phyloP scores from a whole-genome alignment of 306 rosid species.

The Acacia confusa region DNA sequence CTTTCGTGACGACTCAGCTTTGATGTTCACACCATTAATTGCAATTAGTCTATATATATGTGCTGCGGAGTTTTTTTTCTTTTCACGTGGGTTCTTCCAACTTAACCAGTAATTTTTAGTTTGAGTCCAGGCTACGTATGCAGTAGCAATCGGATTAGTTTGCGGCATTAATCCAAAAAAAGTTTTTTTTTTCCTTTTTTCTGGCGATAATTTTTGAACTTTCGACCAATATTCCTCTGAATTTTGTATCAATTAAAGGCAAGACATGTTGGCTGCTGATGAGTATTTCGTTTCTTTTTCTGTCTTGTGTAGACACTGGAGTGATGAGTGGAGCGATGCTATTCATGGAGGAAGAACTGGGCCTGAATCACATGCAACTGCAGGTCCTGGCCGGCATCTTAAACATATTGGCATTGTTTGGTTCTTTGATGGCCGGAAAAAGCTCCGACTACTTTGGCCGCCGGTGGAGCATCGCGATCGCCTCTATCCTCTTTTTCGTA shows the following conservation, averaged over 20 bases:
- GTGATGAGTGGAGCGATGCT: slow-evolving; percentile 95
- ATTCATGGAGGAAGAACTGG: slow-evolving; percentile 75
- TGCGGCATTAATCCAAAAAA: too few relatives aligned
- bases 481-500: slow-evolving; percentile 54
- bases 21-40: too few relatives aligned
- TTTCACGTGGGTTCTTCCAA: too few relatives aligned
- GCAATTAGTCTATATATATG: too few relatives aligned
- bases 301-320: slow-evolving; percentile 45
- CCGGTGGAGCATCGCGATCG: slow-evolving; percentile 62
- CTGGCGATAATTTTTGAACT: too few relatives aligned
- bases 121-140: too few relatives aligned
- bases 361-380: slow-evolving; percentile 58
- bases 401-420: slow-evolving; percentile 67
- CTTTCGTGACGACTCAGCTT: too few relatives aligned
- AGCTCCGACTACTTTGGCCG: slow-evolving; percentile 79
- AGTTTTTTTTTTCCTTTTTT: too few relatives aligned
- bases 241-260: not conserved
- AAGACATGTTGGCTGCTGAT: not conserved
- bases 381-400: slow-evolving; percentile 75
- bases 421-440: slow-evolving; percentile 70
- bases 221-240: too few relatives aligned
- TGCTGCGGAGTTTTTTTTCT: too few relatives aligned
- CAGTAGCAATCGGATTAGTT: too few relatives aligned
- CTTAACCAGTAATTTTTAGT: too few relatives aligned
- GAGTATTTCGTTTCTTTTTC: not conserved